Base-by-base conservation (phyloP, 106 monocot genomes). In the Allium sativum region DNA sequence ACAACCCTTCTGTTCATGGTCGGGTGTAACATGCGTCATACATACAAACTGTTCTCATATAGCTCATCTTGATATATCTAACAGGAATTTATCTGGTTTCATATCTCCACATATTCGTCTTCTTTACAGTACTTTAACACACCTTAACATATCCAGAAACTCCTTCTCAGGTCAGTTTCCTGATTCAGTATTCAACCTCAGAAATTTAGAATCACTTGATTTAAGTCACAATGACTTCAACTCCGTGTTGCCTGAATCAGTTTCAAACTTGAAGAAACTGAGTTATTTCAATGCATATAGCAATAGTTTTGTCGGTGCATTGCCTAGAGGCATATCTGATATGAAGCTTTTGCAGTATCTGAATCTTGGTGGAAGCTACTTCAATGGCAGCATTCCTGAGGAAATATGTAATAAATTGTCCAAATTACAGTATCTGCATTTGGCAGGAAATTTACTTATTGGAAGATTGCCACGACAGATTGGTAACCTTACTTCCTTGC, bases 341-440 rank as follows among this genome's bases (percentile, higher is more conserved):
- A 75, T 89, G 0, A 61, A 47, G 10, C 47, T 12, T 6, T 68
- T 93, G 7, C 55, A 76, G 64, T 68, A 70, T 16, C 83, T 93
- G 17, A 89, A 86, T 63, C 82, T 93, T 68, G 93, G 89, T 7
- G 89, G 93, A 0, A 93, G 85, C 74, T 93, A 73, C 75, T 93
- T 93, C 68, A 45, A 65, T 9, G 85, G 89, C 9, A 44, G 53
- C 10, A 70, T 93, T 44, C 83, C 89, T 0, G 48, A 21, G 1
- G 79, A 50, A 45, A 40, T 89, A 40, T 66, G 69, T 15, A 31
- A 31, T 31, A n/a, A n/a, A n/a, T 58, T 93, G 44, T 3, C 65
- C 0, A 58, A 46, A 16, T 72, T 93, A 17, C 61, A 68, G 19
- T 83, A 66, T 46, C 82, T 93, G 3, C 78, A 90, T 69, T 77